Percentiles rank a stretch among this genome's conserved stretches.
These are phyloP conservation scores for Rhododendron ovatum DNA, from an alignment of 148 eudicot species.

Conservation along the genomic window DNA sequence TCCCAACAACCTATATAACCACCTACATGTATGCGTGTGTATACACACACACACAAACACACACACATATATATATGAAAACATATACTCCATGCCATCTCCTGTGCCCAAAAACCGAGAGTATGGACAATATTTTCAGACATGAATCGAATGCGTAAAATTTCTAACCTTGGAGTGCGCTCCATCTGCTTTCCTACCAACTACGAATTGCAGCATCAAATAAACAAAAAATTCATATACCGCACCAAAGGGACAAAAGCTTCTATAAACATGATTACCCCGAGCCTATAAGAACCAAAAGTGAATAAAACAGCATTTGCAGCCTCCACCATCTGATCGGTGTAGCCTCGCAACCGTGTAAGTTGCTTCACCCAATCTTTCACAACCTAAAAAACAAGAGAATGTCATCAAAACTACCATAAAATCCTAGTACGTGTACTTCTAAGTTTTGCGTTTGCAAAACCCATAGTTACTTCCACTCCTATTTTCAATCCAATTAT, in stretches of 20 bases:
- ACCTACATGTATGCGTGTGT: not conserved
- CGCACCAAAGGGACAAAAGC: not conserved
- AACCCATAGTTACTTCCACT: not conserved
- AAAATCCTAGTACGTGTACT: not conserved
- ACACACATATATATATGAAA: not conserved
- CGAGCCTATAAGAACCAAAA: slow-evolving; percentile 87
- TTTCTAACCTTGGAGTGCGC: not conserved
- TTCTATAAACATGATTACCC: slow-evolving; percentile 41
- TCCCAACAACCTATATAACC: not conserved
- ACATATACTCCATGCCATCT: not conserved
- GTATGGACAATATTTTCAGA: not conserved
- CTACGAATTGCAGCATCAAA: not conserved
- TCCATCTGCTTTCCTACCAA: not conserved
- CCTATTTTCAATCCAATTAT: not conserved
- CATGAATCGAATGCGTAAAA: not conserved
- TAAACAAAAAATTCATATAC: not conserved
- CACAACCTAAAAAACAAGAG: slow-evolving; percentile 50
- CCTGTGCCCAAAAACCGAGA: not conserved
- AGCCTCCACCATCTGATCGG: slow-evolving; percentile 84
- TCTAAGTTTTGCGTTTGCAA: not conserved
- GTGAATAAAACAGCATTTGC: slow-evolving; percentile 86
- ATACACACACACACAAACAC: too few relatives aligned
- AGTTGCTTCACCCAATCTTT: slow-evolving; percentile 84
- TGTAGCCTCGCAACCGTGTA: slow-evolving; percentile 74
- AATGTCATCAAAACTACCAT: not conserved